Evolutionary conservation across 2,329 filamentous ascomycete species (phyloP), one percentile per base, ranked within the genome.

Genomic region (Spiromastix sp.): DNA sequence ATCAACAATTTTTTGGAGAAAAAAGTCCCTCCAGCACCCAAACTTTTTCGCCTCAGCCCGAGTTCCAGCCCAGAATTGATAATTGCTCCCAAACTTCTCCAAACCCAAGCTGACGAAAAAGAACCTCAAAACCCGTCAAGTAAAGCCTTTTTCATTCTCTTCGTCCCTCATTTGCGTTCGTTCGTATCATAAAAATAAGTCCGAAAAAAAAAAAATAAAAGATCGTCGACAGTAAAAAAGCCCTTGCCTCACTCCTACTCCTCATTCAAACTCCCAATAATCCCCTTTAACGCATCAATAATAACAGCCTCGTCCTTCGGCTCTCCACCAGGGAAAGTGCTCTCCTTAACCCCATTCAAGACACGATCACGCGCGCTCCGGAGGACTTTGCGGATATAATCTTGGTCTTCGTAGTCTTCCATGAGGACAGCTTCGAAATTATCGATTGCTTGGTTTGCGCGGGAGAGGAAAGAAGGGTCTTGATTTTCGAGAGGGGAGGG

Each of bases 351-450:
- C 35, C 55, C 48, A 18, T 58, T 59, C 4, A 63, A 37, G 11
- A 56, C 60, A 11, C 60, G 56, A 31, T 60, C 58, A 6, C 60
- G 58, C 15, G 60, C 60, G 40, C 60, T 63, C 39, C 57, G 56
- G 8, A 63, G 53, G 21, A 63, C 60, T 43, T 62, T 57, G 17
- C 58, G 57, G 43, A 63, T 63, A 41, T 63, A 63, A 36, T 63
- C 59, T 47, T 61, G 60, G 40, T 63, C 60, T 37, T 63, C 59
- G 35, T 62, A 63, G 39, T 63, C 60, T 40, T 63, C 60, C 52
- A 62, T 60, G 10, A 63, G 52, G 9, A 63, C 59, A 12, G 58
- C 55, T 39, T 63, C 60, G 33, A 63, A 63, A 42, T 63, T 58
- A 37, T 63, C 60, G 36, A 63, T 63, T 15, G 60, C 60, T 45